Evolutionary conservation across 257 asterid genomes (phyloP), one percentile per base, ranked within the genome.

Genomic region (Solanum rostratum): DNA sequence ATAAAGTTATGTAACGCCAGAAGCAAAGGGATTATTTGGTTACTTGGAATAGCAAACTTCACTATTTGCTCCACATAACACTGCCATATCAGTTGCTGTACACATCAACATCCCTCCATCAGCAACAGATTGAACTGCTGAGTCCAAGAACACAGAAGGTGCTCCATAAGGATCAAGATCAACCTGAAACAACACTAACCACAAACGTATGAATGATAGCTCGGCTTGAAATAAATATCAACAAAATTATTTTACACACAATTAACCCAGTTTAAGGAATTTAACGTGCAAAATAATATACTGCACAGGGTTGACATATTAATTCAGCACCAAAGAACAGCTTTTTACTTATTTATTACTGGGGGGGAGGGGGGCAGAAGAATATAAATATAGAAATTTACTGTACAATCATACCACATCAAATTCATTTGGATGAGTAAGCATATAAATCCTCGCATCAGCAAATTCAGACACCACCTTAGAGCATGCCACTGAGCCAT

Each of bases 11-110:
- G 39, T 62, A 29, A 16, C 19, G 65, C 83, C 15, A 59, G 33
- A 62, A 30, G 73, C 53, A 43, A 78, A 80, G 63, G 66, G 85
- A 20, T 71, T 71, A 54, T 60, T 81, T 84, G 85, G 94, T 91
- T 95, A 97, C 99, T 97, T 97, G 90, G 99, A 93, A 90, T 95
- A 95, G 98, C 99, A 95, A 86, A 94, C 98, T 91, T 97, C 99
- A 14, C 97, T 98, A 84, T 94, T 95, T 80, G 93, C 93, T 88
- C 97, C 99, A 89, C 99, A 97, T 52, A 97, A 96, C 86, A 97
- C 98, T 10, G 99, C 99, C 98, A 97, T 91, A 91, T 97, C 98
- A 89, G 98, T 97, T 80, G 99, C 98, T 1, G 99, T 97, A 84
- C 99, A 97, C 99, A 95, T 93, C 80, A 97, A 87, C 57, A 97